phyloP scores from a whole-genome alignment of 768 basidiomycete species.

The Boletus eberwhitei region DNA sequence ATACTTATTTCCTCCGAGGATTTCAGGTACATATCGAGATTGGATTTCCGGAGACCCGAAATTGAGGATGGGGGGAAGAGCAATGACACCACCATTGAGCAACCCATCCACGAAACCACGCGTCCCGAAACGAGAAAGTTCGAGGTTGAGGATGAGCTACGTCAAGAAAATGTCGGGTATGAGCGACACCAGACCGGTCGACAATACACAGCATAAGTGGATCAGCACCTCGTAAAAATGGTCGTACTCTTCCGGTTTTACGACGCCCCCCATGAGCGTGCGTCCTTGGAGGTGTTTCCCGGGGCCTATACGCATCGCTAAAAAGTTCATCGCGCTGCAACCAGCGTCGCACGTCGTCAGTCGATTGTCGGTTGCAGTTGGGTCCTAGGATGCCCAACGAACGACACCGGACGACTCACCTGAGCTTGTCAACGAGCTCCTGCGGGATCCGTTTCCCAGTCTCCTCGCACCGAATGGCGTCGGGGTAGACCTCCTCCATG shows the following conservation, averaged over 20 bases:
- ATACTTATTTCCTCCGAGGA: constrained; percentile 76
- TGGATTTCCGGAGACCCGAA: constrained; percentile 76
- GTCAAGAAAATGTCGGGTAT: not conserved
- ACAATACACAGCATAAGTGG: not conserved
- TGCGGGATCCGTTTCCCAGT: constrained; percentile 84
- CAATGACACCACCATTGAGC: constrained; percentile 78
- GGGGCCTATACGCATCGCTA: constrained; percentile 69
- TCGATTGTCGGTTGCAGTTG: too few species aligned
- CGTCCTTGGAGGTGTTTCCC: constrained; percentile 86
- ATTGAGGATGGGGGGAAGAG: constrained; percentile 86
- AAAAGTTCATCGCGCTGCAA: constrained; percentile 57
- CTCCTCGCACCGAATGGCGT: constrained; percentile 78
- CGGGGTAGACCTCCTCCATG: constrained; percentile 68
- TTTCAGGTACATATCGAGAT: constrained; percentile 66
- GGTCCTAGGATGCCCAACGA: not conserved
- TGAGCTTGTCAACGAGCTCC: constrained; percentile 79
- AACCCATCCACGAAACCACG: constrained; percentile 88
- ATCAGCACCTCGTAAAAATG: constrained; percentile 85
- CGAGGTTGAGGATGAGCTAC: constrained; percentile 75
- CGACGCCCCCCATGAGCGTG: constrained; percentile 72
- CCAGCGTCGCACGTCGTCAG: not conserved
- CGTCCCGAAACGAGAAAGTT: constrained; percentile 78
- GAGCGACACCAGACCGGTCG: not conserved
- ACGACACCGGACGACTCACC: constrained; percentile 43
- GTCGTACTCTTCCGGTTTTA: constrained; percentile 85